These are phyloP conservation scores for Candida cerambycidarum DNA, from an alignment of 805 yeast species.

Conservation along the genomic window DNA sequence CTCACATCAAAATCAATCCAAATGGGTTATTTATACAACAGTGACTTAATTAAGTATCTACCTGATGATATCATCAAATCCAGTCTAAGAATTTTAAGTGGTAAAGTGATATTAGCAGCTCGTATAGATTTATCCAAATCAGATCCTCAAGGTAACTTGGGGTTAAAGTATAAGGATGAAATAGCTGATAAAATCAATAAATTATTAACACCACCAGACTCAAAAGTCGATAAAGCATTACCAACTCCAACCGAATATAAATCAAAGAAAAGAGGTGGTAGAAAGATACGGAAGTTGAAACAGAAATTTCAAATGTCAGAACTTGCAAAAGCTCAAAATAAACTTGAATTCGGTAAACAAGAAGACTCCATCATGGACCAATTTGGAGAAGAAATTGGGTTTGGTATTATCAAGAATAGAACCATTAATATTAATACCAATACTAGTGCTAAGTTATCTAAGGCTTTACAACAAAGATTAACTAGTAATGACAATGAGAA, in stretches of 20 bases:
- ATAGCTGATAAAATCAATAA: conserved; percentile 66
- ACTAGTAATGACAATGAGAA: conserved; percentile 15
- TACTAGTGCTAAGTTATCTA: conserved; percentile 60
- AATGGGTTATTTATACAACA: conserved; percentile 66
- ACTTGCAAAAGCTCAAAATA: conserved; percentile 76
- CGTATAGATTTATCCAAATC: conserved; percentile 63
- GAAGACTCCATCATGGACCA: conserved; percentile 63
- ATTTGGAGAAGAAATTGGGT: conserved; percentile 78
- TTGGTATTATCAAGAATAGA: conserved; percentile 59
- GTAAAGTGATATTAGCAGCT: conserved; percentile 78
- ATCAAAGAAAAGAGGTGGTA: conserved; percentile 85
- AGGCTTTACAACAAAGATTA: conserved; percentile 55
- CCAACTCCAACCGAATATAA: conserved; percentile 73
- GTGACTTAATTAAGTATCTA: conserved; percentile 57
- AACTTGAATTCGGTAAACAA: conserved; percentile 76
- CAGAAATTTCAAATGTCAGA: conserved; percentile 82
- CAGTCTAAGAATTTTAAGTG: conserved; percentile 77
- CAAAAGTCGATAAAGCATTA: conserved; percentile 57
- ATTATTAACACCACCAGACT: conserved; percentile 74
- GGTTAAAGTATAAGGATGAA: conserved; percentile 59
- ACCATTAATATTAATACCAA: conserved; percentile 33
- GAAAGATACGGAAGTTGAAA: conserved; percentile 73
- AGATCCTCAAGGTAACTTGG: conserved; percentile 50
- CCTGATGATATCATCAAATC: conserved; percentile 61
- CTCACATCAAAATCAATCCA: conserved; percentile 41